These are phyloP conservation scores for Cylindrotheca fusiformis DNA, from an alignment of 108 stramenopile species.

Conservation along the genomic window DNA sequence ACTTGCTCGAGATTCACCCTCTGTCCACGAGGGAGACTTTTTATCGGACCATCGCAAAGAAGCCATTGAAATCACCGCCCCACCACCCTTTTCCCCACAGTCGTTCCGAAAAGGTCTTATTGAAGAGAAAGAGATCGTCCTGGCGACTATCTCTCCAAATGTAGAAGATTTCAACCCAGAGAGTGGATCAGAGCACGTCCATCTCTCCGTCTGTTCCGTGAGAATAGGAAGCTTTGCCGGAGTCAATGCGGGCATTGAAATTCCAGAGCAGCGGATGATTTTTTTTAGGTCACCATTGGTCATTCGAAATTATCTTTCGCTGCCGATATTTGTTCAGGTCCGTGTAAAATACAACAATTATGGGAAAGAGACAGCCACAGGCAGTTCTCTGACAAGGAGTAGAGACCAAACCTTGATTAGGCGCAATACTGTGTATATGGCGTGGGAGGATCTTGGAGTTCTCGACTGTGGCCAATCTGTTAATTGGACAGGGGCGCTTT, in stretches of 20 bases:
- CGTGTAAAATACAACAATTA: slow-evolving; percentile 21
- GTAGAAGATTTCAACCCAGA: slow-evolving; percentile 2
- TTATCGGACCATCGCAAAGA: background rate
- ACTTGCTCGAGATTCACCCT: slow-evolving; percentile 9
- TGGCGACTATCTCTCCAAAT: slow-evolving; percentile 10
- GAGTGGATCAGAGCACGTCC: slow-evolving; percentile 3
- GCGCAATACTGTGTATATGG: slow-evolving; percentile 4
- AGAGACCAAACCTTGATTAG: slow-evolving; percentile 8
- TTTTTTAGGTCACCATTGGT: slow-evolving; percentile 37
- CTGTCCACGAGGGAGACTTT: slow-evolving; percentile 16
- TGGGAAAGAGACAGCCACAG: background rate
- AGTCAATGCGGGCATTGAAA: slow-evolving; percentile 19
- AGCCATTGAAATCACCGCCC: slow-evolving; percentile 18
- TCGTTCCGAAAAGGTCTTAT: slow-evolving; percentile 41
- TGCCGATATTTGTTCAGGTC: slow-evolving; percentile 51
- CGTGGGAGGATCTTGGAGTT: slow-evolving; percentile 56
- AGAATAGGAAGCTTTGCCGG: slow-evolving; percentile 38
- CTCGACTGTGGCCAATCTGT: slow-evolving; percentile 38
- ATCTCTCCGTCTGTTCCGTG: slow-evolving; percentile 36
- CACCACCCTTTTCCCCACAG: slow-evolving; percentile 37
- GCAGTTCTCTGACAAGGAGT: background rate
- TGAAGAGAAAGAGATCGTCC: slow-evolving; percentile 25
- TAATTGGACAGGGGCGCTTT: slow-evolving; percentile 45
- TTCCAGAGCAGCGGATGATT: slow-evolving; percentile 47
- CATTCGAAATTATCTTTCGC: slow-evolving; percentile 46